phyloP scores from a whole-genome alignment of 1,139 yeast genomes.

The Trichomonascaceae sp. region DNA sequence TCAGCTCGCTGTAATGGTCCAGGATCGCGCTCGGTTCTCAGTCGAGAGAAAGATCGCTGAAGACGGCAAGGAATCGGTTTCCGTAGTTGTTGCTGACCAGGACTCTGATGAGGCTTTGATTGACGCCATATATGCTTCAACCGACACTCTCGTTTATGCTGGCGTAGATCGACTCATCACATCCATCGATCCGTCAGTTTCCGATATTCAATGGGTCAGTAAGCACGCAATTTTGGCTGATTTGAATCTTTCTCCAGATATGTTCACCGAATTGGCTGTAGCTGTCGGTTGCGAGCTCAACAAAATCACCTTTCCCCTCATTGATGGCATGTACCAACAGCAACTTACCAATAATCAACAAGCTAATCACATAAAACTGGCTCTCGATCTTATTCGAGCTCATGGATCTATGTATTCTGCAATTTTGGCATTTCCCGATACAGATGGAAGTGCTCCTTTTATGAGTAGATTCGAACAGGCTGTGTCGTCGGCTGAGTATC shows the following conservation, averaged over 20 bases:
- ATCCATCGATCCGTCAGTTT: slow-evolving; percentile 46
- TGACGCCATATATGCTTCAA: slow-evolving; percentile 79
- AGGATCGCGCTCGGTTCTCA: slow-evolving; percentile 1
- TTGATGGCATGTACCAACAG: slow-evolving; percentile 26
- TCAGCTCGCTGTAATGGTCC: slow-evolving; percentile 59
- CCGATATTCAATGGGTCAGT: slow-evolving; percentile 53
- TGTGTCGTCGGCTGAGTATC: slow-evolving; percentile 44
- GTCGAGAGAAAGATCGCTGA: not conserved
- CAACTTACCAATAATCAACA: slow-evolving; percentile 29
- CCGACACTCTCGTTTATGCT: slow-evolving; percentile 61
- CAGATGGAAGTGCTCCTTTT: slow-evolving; percentile 23
- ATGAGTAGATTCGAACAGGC: slow-evolving; percentile 46
- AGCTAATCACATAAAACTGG: slow-evolving; percentile 33
- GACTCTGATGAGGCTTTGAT: slow-evolving; percentile 39
- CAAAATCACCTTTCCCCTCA: slow-evolving; percentile 57
- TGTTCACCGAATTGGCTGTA: slow-evolving; percentile 66
- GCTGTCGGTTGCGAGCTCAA: slow-evolving; percentile 77
- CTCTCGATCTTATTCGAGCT: slow-evolving; percentile 39
- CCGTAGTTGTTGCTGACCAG: not conserved
- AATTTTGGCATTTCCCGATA: slow-evolving; percentile 27
- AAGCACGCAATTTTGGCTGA: slow-evolving; percentile 55
- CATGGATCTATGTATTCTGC: slow-evolving; percentile 43
- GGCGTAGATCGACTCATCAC: slow-evolving; percentile 66
- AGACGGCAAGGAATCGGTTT: slow-evolving; percentile 6
- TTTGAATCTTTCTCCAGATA: slow-evolving; percentile 52